Evolutionary conservation across 768 basidiomycete species (phyloP), one percentile per base, ranked within the genome.

Genomic region (Boletus vinaceobasis): DNA sequence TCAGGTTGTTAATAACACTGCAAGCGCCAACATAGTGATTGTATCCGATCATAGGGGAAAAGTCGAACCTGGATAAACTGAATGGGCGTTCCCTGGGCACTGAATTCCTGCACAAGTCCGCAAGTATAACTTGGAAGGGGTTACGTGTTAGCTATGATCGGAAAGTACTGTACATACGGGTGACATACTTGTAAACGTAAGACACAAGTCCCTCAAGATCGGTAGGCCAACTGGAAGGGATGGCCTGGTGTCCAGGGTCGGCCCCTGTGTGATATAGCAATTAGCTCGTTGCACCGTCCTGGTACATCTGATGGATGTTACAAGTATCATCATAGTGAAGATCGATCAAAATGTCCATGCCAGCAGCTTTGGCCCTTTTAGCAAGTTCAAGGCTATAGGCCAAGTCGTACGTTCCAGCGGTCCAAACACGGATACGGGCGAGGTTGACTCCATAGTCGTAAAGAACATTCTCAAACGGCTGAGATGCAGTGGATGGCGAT

Each of bases 351-450:
- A 53, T n/a, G 10, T 43, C 55, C 48, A 61, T 61, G 27, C 60
- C 60, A 26, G 26, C 55, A 36, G 44, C 48, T 5, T 44, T 27
- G n/a, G 51, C 60, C 40, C 60, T 43, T 48, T 43, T 50, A 31
- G 60, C 60, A 35, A 60, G 52, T 3, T 47, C 2, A 7, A 61
- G 61, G 9, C 36, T 44, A 35, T 63, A 53, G 39, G 6, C 33
- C 33, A 55, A 21, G 21, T 63, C 5, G 40, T 58, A 63, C 17
- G 57, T 52, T 21, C 53, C 56, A 13, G 33, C 3, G 23, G 50
- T 59, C 57, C 53, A 53, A 13, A 62, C 9, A 51, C 61, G 57
- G 27, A 62, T 53, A 21, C 53, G 53, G 0, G 61, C 61, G n/a
- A 62, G 53, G 29, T 63, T 55, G 31, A 47, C 44, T 13, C 61